Percentiles rank a stretch among this genome's conserved stretches.
Conservation (phyloP, 106 monocot genomes). For the Platanthera guangdongensis region DNA sequence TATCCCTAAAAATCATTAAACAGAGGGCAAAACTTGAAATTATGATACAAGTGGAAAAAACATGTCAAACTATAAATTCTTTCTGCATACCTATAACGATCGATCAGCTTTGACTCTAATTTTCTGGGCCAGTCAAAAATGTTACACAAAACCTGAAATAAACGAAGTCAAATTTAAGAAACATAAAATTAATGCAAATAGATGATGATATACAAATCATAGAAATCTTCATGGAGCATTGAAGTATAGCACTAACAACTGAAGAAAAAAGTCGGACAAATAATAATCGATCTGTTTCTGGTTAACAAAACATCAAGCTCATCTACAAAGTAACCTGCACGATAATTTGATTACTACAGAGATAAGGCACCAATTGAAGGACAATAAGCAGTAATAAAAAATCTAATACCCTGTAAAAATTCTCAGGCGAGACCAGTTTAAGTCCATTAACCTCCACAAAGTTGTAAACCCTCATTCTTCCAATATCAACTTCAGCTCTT, state of each 20-base stretch:
- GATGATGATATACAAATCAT: not conserved
- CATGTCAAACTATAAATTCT: not conserved
- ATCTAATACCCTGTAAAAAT: slow-evolving; percentile 72
- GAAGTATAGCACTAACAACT: not conserved
- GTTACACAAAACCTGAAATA: slow-evolving; percentile 77
- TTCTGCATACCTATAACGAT: slow-evolving; percentile 79
- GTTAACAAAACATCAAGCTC: slow-evolving; percentile 99
- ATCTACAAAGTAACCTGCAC: slow-evolving; percentile 80
- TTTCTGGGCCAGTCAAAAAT: slow-evolving; percentile 97
- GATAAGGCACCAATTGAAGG: not conserved
- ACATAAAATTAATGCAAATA: not conserved
- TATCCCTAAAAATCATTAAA: slow-evolving; percentile 19
- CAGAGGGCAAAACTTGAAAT: not conserved
- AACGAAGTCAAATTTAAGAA: not conserved
- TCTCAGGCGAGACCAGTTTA: slow-evolving; percentile 85
- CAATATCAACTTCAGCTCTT: slow-evolving; percentile 71
- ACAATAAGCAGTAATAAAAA: not conserved
- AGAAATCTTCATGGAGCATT: not conserved
- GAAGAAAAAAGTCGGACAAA: not conserved
- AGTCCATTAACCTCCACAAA: slow-evolving; percentile 92
- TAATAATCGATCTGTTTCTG: slow-evolving; percentile 86
- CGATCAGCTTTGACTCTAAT: slow-evolving; percentile 63
- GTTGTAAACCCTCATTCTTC: slow-evolving; percentile 53
- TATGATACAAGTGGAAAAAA: not conserved
- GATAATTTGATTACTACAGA: not conserved